A percentile compares a stretch with the other conserved stretches of the same genome.
These are phyloP conservation scores for Cadophora luteo-olivacea DNA, from an alignment of 2,329 filamentous ascomycete genomes.

Conservation along the genomic window DNA sequence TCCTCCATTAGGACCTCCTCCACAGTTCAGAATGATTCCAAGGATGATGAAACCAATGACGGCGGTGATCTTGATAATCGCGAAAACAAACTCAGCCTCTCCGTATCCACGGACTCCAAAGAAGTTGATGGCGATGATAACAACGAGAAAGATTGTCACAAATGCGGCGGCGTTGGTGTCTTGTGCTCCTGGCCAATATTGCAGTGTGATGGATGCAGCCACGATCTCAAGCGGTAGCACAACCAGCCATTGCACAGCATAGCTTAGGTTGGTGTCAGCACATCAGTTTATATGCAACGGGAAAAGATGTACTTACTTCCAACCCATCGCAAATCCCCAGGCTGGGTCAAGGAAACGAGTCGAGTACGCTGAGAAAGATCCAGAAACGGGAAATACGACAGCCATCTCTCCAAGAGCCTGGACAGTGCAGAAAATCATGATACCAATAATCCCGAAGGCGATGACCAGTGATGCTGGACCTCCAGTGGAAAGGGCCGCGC, in stretches of 20 bases:
- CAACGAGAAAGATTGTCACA: conserved; percentile 79
- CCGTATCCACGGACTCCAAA: conserved; percentile 89
- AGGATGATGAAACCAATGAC: conserved; percentile 70
- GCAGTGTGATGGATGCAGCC: conserved; percentile 81
- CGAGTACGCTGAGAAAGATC: conserved; percentile 91
- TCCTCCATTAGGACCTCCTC: conserved; percentile 59
- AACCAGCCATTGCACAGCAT: conserved; percentile 85
- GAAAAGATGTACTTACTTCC: conserved; percentile 66
- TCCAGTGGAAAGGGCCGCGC: conserved; percentile 44
- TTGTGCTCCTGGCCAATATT: conserved; percentile 69
- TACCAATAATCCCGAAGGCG: conserved; percentile 50
- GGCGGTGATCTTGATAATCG: conserved; percentile 78
- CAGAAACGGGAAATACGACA: conserved; percentile 88
- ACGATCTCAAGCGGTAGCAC: conserved; percentile 82
- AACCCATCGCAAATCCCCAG: conserved; percentile 94
- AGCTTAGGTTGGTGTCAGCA: conserved; percentile 14
- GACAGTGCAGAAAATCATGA: conserved; percentile 84
- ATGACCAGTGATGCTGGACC: conserved; percentile 45
- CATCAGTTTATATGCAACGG: too few species aligned
- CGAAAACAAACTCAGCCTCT: conserved; percentile 87
- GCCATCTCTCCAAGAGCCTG: conserved; percentile 92
- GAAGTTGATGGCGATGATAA: conserved; percentile 82
- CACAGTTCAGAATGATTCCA: conserved; percentile 64
- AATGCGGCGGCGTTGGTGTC: conserved; percentile 66
- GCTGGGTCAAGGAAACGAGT: conserved; percentile 91